These are phyloP conservation scores for Lipomyces mesembrius DNA, from an alignment of 805 yeast genomes.

Conservation along the genomic window DNA sequence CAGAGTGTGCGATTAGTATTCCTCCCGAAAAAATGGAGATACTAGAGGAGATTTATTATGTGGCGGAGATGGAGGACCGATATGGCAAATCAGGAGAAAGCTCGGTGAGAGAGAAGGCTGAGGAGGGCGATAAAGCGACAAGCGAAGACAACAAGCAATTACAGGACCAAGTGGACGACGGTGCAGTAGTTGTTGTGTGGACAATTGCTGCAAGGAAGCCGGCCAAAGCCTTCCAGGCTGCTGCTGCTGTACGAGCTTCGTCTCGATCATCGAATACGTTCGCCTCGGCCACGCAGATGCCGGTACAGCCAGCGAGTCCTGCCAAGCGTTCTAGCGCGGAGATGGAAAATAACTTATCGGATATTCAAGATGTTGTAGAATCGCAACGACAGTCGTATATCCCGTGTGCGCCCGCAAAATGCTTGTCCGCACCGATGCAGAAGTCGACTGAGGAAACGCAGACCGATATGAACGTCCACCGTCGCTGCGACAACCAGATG, in stretches of 20 bases:
- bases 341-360: not conserved
- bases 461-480: not conserved
- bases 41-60: constrained; percentile 37
- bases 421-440: not conserved
- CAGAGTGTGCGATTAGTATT: constrained; percentile 23
- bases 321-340: constrained; percentile 7
- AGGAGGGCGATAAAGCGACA: not conserved
- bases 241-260: constrained; percentile 23
- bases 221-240: constrained; percentile 8
- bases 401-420: not conserved
- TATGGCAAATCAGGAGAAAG: not conserved
- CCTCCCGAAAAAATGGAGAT: constrained; percentile 28
- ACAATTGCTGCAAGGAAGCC: constrained; percentile 13
- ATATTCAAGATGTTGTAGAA: not conserved
- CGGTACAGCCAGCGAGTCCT: constrained; percentile 10
- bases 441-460: not conserved
- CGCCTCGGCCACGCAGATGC: constrained; percentile 9
- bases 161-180: not conserved
- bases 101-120: not conserved
- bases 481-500: not conserved
- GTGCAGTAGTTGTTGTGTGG: constrained; percentile 16
- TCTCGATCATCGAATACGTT: constrained; percentile 11
- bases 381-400: not conserved
- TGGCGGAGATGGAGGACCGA: constrained; percentile 34
- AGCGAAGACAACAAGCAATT: not conserved